Conservation (phyloP, 495 filamentous ascomycete species). For the Terfezia claveryi region DNA sequence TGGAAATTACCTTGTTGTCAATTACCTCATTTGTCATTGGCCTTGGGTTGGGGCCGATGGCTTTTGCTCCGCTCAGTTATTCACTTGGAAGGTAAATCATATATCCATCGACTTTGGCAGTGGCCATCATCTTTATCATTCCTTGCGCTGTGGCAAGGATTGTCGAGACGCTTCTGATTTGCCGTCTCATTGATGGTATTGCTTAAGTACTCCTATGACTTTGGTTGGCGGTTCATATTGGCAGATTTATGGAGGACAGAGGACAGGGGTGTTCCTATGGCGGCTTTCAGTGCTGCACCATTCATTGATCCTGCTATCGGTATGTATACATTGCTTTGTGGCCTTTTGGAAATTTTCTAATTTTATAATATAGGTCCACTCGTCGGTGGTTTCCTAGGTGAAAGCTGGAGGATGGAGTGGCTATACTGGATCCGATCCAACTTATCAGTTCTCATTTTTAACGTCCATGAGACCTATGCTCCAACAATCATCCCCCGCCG, state of each 20-base stretch:
- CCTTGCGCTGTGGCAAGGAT: slow-evolving; percentile 56
- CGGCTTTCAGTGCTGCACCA: slow-evolving; percentile 60
- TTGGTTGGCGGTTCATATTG: slow-evolving; percentile 56
- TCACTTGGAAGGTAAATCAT: slow-evolving; percentile 45
- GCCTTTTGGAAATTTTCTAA: not conserved
- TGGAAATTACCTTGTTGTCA: slow-evolving; percentile 42
- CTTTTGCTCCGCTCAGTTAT: slow-evolving; percentile 57
- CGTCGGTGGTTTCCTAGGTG: slow-evolving; percentile 49
- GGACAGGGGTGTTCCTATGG: slow-evolving; percentile 66
- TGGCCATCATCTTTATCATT: slow-evolving; percentile 56
- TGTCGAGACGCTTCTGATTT: slow-evolving; percentile 50
- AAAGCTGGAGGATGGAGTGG: slow-evolving; percentile 60
- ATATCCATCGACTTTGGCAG: slow-evolving; percentile 40
- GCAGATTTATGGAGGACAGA: slow-evolving; percentile 68
- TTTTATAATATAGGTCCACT: slow-evolving; percentile 33
- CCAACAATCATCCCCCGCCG: slow-evolving; percentile 43
- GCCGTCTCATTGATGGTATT: slow-evolving; percentile 53
- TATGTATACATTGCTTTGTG: slow-evolving; percentile 8
- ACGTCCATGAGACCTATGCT: slow-evolving; percentile 60
- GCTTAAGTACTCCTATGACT: slow-evolving; percentile 65
- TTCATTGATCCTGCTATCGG: slow-evolving; percentile 54
- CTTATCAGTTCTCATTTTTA: slow-evolving; percentile 61
- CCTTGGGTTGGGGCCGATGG: slow-evolving; percentile 62
- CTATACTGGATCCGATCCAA: slow-evolving; percentile 51
- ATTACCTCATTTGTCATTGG: slow-evolving; percentile 60